phyloP scores from a whole-genome alignment of 176 grass and related monocot species.

The Carex parvula region DNA sequence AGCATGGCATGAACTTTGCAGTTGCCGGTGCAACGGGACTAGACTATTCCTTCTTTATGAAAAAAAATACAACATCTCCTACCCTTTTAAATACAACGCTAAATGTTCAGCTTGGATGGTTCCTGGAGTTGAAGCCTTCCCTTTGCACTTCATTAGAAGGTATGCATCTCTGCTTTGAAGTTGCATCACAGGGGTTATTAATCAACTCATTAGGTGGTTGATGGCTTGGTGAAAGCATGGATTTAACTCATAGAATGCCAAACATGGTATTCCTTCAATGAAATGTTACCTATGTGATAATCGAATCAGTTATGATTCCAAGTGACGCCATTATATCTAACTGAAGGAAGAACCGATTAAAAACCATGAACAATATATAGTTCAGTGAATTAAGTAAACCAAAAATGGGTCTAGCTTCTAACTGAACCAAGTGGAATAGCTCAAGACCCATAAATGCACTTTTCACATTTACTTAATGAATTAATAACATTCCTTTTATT shows the following conservation, averaged over 20 bases:
- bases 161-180: background rate
- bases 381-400: background rate
- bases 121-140: constrained; percentile 29
- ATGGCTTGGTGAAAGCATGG: too few relatives aligned
- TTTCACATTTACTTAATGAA: background rate
- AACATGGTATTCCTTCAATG: too few relatives aligned
- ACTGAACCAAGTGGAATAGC: background rate
- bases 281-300: too few relatives aligned
- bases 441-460: background rate
- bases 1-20: constrained; percentile 49
- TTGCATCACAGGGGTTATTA: too few relatives aligned
- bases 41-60: constrained; percentile 28
- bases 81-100: constrained; percentile 21
- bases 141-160: constrained; percentile 32
- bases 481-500: background rate
- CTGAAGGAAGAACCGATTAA: background rate
- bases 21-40: constrained; percentile 31
- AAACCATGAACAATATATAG: background rate
- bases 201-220: too few relatives aligned
- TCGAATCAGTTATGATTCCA: background rate
- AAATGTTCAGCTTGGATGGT: constrained; percentile 44
- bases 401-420: too few relatives aligned
- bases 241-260: background rate
- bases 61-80: background rate
- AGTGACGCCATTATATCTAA: too few relatives aligned